Conservation (phyloP, 495 filamentous ascomycete species). For the Penicillium paradoxum region DNA sequence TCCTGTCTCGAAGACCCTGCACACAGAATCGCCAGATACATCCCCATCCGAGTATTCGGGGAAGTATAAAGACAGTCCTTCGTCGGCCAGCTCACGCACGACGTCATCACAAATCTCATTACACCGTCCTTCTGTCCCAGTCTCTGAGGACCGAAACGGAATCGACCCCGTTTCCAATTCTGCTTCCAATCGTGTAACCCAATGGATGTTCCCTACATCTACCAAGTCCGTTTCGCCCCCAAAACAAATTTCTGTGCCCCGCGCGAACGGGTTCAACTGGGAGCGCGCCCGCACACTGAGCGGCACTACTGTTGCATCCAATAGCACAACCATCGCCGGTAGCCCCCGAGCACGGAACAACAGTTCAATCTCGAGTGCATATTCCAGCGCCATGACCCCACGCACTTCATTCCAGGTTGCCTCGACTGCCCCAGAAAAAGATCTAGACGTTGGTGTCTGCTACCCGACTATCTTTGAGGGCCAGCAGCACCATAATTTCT, state of each 20-base stretch:
- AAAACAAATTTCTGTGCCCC: slow-evolving; percentile 14
- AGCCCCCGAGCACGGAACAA: slow-evolving; percentile 14
- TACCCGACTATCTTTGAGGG: slow-evolving; percentile 30
- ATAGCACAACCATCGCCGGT: slow-evolving; percentile 22
- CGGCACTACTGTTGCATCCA: slow-evolving; percentile 35
- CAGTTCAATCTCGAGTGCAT: slow-evolving; percentile 29
- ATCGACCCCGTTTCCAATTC: slow-evolving; percentile 12
- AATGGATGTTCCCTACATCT: slow-evolving; percentile 30
- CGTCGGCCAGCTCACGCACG: slow-evolving; percentile 19
- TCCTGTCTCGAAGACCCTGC: background rate
- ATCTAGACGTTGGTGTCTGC: slow-evolving; percentile 16
- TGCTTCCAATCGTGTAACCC: slow-evolving; percentile 28
- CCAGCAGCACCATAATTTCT: slow-evolving; percentile 15
- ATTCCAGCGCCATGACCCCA: slow-evolving; percentile 22
- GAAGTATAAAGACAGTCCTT: slow-evolving; percentile 9
- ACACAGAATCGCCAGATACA: background rate
- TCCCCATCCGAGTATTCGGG: slow-evolving; percentile 3
- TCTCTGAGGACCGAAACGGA: slow-evolving; percentile 20
- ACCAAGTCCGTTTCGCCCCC: slow-evolving; percentile 3
- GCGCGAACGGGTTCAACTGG: slow-evolving; percentile 24
- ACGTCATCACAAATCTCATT: slow-evolving; percentile 19
- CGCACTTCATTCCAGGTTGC: slow-evolving; percentile 21
- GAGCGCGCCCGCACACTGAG: slow-evolving; percentile 39
- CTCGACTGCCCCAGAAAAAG: slow-evolving; percentile 20
- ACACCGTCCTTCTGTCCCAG: slow-evolving; percentile 14